Evolutionary conservation across 2,329 filamentous ascomycete genomes (phyloP).

Genomic region (Penicillium sp.): DNA sequence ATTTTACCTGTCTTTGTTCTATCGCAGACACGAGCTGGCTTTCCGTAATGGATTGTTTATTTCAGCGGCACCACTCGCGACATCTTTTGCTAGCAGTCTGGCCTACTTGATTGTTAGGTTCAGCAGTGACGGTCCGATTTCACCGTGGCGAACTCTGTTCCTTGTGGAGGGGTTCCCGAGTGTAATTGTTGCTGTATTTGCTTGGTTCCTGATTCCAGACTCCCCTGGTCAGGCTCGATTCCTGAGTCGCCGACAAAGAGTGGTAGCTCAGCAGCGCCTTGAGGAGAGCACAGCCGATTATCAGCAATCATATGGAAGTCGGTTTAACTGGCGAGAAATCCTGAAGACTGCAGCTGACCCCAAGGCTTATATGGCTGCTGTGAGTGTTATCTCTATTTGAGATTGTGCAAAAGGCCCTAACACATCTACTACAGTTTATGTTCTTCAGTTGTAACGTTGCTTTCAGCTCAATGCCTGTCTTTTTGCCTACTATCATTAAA

Average conservation of each 20-base stretch:
- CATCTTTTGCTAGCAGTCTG: slow-evolving; percentile 70
- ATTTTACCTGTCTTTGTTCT: slow-evolving; percentile 65
- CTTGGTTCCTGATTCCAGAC: slow-evolving; percentile 75
- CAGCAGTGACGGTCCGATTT: slow-evolving; percentile 64
- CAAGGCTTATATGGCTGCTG: slow-evolving; percentile 70
- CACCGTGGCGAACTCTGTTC: slow-evolving; percentile 82
- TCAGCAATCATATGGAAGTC: slow-evolving; percentile 31
- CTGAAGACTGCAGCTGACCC: slow-evolving; percentile 62
- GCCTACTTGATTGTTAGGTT: slow-evolving; percentile 73
- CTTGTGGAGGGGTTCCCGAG: slow-evolving; percentile 83
- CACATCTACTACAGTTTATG: slow-evolving; percentile 53
- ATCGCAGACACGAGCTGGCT: slow-evolving; percentile 68
- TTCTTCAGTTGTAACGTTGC: slow-evolving; percentile 87
- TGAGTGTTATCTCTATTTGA: slow-evolving; percentile 28
- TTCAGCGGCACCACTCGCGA: slow-evolving; percentile 64
- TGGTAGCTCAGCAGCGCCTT: slow-evolving; percentile 69
- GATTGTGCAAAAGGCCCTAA: not conserved
- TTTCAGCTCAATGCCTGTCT: slow-evolving; percentile 83
- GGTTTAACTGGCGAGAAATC: slow-evolving; percentile 57
- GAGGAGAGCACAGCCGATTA: slow-evolving; percentile 48
- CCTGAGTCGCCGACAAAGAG: slow-evolving; percentile 62
- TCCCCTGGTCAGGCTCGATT: slow-evolving; percentile 65
- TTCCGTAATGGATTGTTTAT: slow-evolving; percentile 84
- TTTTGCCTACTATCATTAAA: slow-evolving; percentile 75
- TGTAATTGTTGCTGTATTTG: slow-evolving; percentile 68